Conservation (phyloP, 306 rosid genomes). For the Rubus idaeus region DNA sequence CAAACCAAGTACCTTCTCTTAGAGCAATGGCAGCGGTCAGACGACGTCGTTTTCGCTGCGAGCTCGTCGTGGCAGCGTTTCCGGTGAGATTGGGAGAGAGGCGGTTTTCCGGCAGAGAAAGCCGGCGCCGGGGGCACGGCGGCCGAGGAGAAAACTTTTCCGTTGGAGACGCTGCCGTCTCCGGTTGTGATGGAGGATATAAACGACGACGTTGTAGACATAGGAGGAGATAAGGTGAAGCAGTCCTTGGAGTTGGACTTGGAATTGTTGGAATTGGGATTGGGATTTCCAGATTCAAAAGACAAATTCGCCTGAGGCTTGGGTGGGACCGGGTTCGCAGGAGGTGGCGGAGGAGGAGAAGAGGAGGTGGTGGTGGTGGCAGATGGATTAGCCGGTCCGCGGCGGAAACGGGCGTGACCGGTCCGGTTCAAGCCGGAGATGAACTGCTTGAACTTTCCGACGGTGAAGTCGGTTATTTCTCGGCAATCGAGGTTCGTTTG, state of each 20-base stretch:
- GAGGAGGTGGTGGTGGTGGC: neutral
- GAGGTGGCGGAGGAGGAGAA: neutral
- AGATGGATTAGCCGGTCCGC: constrained; percentile 43
- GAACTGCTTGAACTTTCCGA: constrained; percentile 61
- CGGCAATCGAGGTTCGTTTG: constrained; percentile 46
- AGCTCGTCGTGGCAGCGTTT: constrained; percentile 48
- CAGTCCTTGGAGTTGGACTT: constrained; percentile 24
- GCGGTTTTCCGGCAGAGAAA: constrained; percentile 55
- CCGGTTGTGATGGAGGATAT: constrained; percentile 57
- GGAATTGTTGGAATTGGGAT: neutral
- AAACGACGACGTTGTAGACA: constrained; percentile 60
- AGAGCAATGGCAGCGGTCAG: constrained; percentile 66
- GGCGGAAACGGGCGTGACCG: constrained; percentile 91
- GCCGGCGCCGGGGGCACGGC: constrained; percentile 27
- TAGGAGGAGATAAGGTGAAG: constrained; percentile 45
- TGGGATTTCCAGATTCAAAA: constrained; percentile 9
- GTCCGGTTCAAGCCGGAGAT: constrained; percentile 68
- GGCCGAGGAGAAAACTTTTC: constrained; percentile 43
- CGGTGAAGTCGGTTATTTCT: constrained; percentile 69
- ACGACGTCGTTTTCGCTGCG: constrained; percentile 39
- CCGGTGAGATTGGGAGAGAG: constrained; percentile 47
- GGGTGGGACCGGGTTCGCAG: neutral
- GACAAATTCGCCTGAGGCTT: neutral
- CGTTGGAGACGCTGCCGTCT: constrained; percentile 77
- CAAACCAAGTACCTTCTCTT: constrained; percentile 55